Evolutionary conservation across 73 alveolate genomes (phyloP), one percentile per base, ranked within the genome.

Genomic region (Durusdinium trenchii): DNA sequence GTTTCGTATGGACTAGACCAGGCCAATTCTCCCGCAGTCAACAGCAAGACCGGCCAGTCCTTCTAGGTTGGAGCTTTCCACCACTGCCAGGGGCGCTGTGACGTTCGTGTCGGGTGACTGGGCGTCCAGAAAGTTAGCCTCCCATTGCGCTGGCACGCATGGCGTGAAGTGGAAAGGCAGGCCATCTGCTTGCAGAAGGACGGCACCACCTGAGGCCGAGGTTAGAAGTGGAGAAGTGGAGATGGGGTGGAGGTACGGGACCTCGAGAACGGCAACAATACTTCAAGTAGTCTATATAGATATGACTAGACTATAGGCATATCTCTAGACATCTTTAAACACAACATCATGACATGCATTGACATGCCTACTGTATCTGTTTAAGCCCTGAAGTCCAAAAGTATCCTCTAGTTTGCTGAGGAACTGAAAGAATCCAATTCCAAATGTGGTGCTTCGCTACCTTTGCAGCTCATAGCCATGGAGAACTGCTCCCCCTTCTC

Each of bases 161-260:
- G 98, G 98, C 30, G 98, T 47, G 98, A 91, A 75, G 89, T 91
- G 89, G 76, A 91, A 91, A 57, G 98, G 98, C 84, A 91, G 76
- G n/a, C 61, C 89, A 14, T 76, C 96, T 16, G 64, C 95, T 12
- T 43, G 67, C 83, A 62, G 69, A 60, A 87, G 64, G 18, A 84
- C 75, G 48, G 94, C 94, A 51, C 94, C 94, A 51, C 94, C 94
- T 84, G 45, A 23, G n/a, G 54, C 51, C 4, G 40, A 51, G 32
- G n/a, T 32, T 28, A 23, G 26, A 40, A 35, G 4, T 78, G 54
- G 14, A n/a, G n/a, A n/a, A n/a, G n/a, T n/a, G n/a, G n/a, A n/a
- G n/a, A n/a, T n/a, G n/a, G n/a, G n/a, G n/a, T n/a, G n/a, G n/a
- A n/a, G n/a, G n/a, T n/a, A n/a, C n/a, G n/a, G n/a, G n/a, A n/a